Evolutionary conservation across 768 basidiomycete species (phyloP), one percentile per base, ranked within the genome.

Genomic region (Tylopilus felleus): DNA sequence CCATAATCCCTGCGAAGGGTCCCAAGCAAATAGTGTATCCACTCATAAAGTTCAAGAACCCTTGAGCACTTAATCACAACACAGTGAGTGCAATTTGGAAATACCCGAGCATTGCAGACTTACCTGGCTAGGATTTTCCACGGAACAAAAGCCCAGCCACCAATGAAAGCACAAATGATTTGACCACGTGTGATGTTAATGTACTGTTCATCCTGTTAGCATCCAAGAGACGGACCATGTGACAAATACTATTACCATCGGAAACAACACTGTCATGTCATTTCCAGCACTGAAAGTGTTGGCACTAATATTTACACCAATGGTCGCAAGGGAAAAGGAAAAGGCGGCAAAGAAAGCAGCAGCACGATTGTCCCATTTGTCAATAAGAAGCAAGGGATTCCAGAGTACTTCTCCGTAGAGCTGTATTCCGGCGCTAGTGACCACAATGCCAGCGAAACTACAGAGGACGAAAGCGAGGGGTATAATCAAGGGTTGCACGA

Each of bases 11-110:
- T 31, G 88, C 84, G 60, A 96, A 86, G 1, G 93, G 92, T 1
- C 89, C 90, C 13, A 96, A 74, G 66, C 95, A 90, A 27, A 94
- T 82, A 0, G 90, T 88, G 65, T 93, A 94, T 5, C 88, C 90
- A 19, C 78, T 80, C 85, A 93, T 89, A 72, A 93, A 92, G 25
- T 78, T 74, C 60, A 92, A 66, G 73, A 92, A 92, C 0, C 83
- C 82, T 28, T 82, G 75, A 0, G 87, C 89, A 43, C 67, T 70
- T 16, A 5, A 17, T n/a, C 16, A 17, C 22, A 13, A 27, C 29
- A 19, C 16, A 21, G 35, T n/a, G 23, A 28, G 16, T 9, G 17
- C n/a, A 9, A 6, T 38, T 31, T 22, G 31, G n/a, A 35, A 45
- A 23, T 10, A 8, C n/a, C 22, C 28, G 17, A 39, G 14, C 16